These are phyloP conservation scores for Nicotiana paniculata DNA, from an alignment of 257 asterid species.

Conservation along the genomic window DNA sequence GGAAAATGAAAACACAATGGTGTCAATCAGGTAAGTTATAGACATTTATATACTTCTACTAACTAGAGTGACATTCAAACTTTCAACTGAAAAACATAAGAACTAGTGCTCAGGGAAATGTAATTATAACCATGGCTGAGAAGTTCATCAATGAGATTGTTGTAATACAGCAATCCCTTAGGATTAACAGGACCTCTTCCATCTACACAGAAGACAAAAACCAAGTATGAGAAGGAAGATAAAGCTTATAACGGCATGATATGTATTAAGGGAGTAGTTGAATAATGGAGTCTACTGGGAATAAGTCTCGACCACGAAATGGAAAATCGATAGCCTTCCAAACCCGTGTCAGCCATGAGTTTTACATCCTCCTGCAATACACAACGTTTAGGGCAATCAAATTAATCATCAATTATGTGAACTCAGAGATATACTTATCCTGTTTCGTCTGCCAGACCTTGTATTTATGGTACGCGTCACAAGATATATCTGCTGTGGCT, in stretches of 20 bases:
- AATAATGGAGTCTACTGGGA: constrained; percentile 16
- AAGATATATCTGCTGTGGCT: constrained; percentile 23
- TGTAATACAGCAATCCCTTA: constrained; percentile 21
- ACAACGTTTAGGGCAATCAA: not conserved
- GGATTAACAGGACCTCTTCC: constrained; percentile 25
- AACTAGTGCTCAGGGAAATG: not conserved
- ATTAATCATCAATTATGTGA: not conserved
- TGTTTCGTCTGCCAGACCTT: constrained; percentile 10
- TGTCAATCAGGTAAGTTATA: not conserved
- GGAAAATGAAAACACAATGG: not conserved
- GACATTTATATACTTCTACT: not conserved
- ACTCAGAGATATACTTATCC: not conserved
- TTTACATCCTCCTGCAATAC: constrained; percentile 24
- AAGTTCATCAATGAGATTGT: constrained; percentile 31
- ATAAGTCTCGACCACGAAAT: constrained; percentile 33
- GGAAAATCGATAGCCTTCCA: constrained; percentile 22
- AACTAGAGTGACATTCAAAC: not conserved
- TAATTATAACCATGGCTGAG: constrained; percentile 22
- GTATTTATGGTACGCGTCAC: constrained; percentile 32
- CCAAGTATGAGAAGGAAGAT: not conserved
- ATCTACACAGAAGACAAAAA: constrained; percentile 1
- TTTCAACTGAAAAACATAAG: not conserved
- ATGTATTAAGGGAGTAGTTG: not conserved
- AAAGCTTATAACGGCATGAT: not conserved
- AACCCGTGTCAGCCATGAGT: constrained; percentile 11